Percentiles rank a stretch among this genome's conserved stretches.
These are phyloP conservation scores for Aureobasidium sp. DNA, from an alignment of 2,329 filamentous ascomycete species.

Conservation along the genomic window DNA sequence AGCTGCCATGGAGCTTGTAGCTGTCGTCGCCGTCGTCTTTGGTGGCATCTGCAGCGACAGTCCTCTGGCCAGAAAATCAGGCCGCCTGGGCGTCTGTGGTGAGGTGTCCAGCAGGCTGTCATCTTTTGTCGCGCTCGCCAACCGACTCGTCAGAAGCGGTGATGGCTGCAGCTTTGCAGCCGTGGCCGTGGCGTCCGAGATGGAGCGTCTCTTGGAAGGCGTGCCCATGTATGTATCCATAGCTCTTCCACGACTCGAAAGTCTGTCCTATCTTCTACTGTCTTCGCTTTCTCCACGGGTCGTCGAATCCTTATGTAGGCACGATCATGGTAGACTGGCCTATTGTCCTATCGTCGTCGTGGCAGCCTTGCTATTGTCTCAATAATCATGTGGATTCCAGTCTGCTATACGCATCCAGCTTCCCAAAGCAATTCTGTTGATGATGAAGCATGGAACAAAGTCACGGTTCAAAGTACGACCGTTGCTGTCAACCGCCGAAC, in stretches of 20 bases:
- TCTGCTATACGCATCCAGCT: background rate
- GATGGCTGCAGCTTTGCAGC: slow-evolving; percentile 32
- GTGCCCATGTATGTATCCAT: slow-evolving; percentile 19
- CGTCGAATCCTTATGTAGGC: background rate
- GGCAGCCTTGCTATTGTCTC: background rate
- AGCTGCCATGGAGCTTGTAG: slow-evolving; percentile 32
- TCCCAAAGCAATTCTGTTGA: background rate
- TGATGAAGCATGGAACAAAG: background rate
- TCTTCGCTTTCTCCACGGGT: background rate
- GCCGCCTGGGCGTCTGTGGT: slow-evolving; percentile 57
- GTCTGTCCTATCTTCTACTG: background rate
- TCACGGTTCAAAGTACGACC: slow-evolving; percentile 3
- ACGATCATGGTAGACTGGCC: background rate
- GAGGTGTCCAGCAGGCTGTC: slow-evolving; percentile 33
- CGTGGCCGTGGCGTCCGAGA: slow-evolving; percentile 34
- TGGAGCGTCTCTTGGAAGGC: slow-evolving; percentile 34
- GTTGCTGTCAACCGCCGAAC: slow-evolving; percentile 3
- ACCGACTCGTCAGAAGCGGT: slow-evolving; percentile 35
- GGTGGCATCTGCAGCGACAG: slow-evolving; percentile 63
- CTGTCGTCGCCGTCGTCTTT: slow-evolving; percentile 33
- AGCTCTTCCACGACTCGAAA: background rate
- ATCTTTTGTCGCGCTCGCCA: slow-evolving; percentile 32
- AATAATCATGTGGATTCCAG: background rate
- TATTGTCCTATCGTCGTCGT: background rate
- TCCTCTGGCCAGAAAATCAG: slow-evolving; percentile 53